Evolutionary conservation across 208 protist genomes (phyloP).

Genomic region (Trypanosoma scelopori): DNA sequence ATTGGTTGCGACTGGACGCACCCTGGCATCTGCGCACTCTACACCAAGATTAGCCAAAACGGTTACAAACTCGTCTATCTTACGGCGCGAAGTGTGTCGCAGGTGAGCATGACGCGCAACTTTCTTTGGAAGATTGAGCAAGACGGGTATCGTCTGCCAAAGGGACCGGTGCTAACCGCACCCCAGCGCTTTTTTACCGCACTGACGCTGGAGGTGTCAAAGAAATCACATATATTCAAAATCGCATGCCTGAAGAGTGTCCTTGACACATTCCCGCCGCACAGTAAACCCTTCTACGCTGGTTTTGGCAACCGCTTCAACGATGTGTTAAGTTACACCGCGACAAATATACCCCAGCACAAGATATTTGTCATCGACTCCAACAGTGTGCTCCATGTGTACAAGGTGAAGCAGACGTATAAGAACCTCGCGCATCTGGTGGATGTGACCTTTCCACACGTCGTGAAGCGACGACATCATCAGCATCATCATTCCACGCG

Average conservation of each 20-base stretch:
- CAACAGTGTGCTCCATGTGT: slow-evolving; percentile 73
- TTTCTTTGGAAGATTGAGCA: slow-evolving; percentile 87
- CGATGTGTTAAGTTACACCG: slow-evolving; percentile 88
- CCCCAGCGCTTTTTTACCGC: slow-evolving; percentile 87
- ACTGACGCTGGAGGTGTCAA: slow-evolving; percentile 87
- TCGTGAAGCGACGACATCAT: slow-evolving; percentile 18
- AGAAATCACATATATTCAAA: slow-evolving; percentile 91
- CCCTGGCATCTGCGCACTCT: slow-evolving; percentile 92
- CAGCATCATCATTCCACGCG: not conserved
- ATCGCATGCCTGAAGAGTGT: slow-evolving; percentile 81
- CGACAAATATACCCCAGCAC: slow-evolving; percentile 69
- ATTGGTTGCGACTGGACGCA: slow-evolving; percentile 96
- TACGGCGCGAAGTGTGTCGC: slow-evolving; percentile 86
- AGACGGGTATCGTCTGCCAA: slow-evolving; percentile 68
- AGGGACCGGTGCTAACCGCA: slow-evolving; percentile 87
- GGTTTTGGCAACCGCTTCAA: slow-evolving; percentile 92
- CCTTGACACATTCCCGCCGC: slow-evolving; percentile 65
- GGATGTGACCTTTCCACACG: slow-evolving; percentile 82
- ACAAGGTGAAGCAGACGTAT: slow-evolving; percentile 75
- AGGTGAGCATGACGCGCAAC: slow-evolving; percentile 77
- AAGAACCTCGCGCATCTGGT: slow-evolving; percentile 74
- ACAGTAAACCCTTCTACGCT: slow-evolving; percentile 82
- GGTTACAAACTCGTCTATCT: slow-evolving; percentile 95
- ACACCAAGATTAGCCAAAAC: slow-evolving; percentile 93
- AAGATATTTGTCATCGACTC: slow-evolving; percentile 90